Base-by-base conservation (phyloP, 352 stramenopile genomes). In the Phytophthora fragariaefolia region DNA sequence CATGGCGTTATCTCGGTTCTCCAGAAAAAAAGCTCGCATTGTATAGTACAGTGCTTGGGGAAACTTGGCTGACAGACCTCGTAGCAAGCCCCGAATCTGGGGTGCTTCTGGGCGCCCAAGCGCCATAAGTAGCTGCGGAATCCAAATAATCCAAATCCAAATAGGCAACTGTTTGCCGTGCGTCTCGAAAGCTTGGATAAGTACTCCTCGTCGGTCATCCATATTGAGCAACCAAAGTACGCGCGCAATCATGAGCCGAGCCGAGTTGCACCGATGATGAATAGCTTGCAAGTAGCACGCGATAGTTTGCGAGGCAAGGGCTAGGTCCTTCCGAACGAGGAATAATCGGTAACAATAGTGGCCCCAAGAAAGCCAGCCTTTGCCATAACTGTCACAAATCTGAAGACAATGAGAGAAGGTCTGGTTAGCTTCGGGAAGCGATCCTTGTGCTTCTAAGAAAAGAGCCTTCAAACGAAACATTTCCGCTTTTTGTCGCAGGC, bases 131-230 rank as follows among this genome's bases (percentile, higher is more conserved):
- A 99, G 69, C 64, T 99, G 97, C 18, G 97, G 97, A 51, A 99
- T 98, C 97, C 97, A 99, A 36, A 98, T 97, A 32, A 99, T 97
- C 97, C 97, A 99, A 53, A 99, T 97, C 97, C 97, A 99, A 58
- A 98, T 97, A 20, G 97, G 98, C 15, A 99, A 76, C 52, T 96
- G 85, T 62, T 96, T 96, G 54, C 94, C 96, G 66, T 98, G 90
- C 13, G 85, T 93, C 77, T 99, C 95, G 52, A 99, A 95, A 56
- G 95, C 74, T 54, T 93, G 84, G 34, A 96, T 89, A 7, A 96
- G 65, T 42, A 85, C 63, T 20, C 85, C 85, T 36, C 60, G 64
- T 22, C 88, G 78, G 56, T 98, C 91, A 61, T 98, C 92, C 67
- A 96, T 84, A 58, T 85, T 94, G 13, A 98, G 76, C 57, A 98